These are phyloP conservation scores for Wallacemonas rigidus DNA, from an alignment of 208 protist genomes.

Conservation along the genomic window DNA sequence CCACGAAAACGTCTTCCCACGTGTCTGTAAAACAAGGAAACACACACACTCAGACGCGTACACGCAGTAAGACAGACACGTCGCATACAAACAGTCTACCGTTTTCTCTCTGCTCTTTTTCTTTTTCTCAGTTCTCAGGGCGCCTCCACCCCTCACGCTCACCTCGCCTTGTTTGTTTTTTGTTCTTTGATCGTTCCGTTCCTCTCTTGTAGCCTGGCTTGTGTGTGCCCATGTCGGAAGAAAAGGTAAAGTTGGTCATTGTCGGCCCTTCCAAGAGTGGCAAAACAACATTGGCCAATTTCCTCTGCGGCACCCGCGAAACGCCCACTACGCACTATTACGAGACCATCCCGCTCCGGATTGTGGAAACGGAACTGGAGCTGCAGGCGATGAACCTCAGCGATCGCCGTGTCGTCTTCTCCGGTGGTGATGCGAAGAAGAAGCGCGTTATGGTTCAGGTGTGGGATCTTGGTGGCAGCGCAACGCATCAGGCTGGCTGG, in stretches of 20 bases:
- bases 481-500: slow-evolving; percentile 87
- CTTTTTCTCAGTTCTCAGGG: not conserved
- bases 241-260: slow-evolving; percentile 84
- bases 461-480: slow-evolving; percentile 88
- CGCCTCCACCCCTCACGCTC: too few relatives aligned
- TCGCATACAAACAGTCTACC: too few relatives aligned
- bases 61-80: too few relatives aligned
- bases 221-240: slow-evolving; percentile 37
- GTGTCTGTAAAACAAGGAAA: too few relatives aligned
- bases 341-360: slow-evolving; percentile 83
- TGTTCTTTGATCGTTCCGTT: slow-evolving; percentile 6
- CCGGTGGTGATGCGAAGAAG: slow-evolving; percentile 47
- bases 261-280: slow-evolving; percentile 82
- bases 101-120: not conserved
- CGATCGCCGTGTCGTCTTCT: slow-evolving; percentile 65
- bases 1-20: too few relatives aligned
- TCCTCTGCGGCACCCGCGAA: slow-evolving; percentile 77
- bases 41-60: too few relatives aligned
- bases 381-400: slow-evolving; percentile 52
- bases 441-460: slow-evolving; percentile 72
- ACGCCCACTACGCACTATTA: slow-evolving; percentile 82
- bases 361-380: slow-evolving; percentile 87
- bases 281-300: slow-evolving; percentile 86
- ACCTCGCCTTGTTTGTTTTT: not conserved
- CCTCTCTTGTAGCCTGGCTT: not conserved